Evolutionary conservation across 2,329 filamentous ascomycete genomes (phyloP).

Genomic region (Claviceps capensis): DNA sequence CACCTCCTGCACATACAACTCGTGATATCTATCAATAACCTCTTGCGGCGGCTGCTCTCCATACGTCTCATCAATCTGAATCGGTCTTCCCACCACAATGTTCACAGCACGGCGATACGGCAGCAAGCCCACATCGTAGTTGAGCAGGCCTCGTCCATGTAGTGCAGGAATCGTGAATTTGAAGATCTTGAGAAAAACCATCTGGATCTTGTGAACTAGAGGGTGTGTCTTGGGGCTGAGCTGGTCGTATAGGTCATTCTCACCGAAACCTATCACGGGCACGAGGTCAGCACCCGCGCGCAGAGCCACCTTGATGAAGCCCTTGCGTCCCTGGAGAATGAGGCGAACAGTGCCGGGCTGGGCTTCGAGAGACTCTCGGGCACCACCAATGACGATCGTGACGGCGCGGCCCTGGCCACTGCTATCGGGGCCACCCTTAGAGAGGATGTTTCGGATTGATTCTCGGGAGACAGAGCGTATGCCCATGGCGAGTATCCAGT

Average conservation of each 20-base stretch:
- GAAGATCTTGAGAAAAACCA: slow-evolving; percentile 70
- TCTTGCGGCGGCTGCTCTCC: slow-evolving; percentile 49
- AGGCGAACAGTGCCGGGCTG: slow-evolving; percentile 64
- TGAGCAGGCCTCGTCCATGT: slow-evolving; percentile 85
- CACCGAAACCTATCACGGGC: slow-evolving; percentile 82
- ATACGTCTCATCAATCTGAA: slow-evolving; percentile 49
- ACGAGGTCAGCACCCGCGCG: slow-evolving; percentile 88
- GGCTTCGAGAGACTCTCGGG: slow-evolving; percentile 81
- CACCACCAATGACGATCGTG: slow-evolving; percentile 89
- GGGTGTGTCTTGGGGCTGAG: slow-evolving; percentile 66
- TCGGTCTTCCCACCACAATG: slow-evolving; percentile 75
- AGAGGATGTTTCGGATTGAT: slow-evolving; percentile 79
- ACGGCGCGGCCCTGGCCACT: slow-evolving; percentile 92
- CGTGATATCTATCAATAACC: slow-evolving; percentile 72
- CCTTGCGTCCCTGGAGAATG: slow-evolving; percentile 72
- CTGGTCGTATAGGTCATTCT: slow-evolving; percentile 94
- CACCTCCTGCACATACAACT: slow-evolving; percentile 62
- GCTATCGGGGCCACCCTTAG: slow-evolving; percentile 59
- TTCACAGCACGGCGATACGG: slow-evolving; percentile 81
- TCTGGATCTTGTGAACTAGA: slow-evolving; percentile 64
- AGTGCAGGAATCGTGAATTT: slow-evolving; percentile 89
- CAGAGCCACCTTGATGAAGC: slow-evolving; percentile 88
- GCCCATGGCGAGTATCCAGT: slow-evolving; percentile 84
- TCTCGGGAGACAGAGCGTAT: slow-evolving; percentile 81
- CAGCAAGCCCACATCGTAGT: slow-evolving; percentile 95